phyloP scores from a whole-genome alignment of 2,329 filamentous ascomycete genomes.

The Colletotrichum tanaceti region DNA sequence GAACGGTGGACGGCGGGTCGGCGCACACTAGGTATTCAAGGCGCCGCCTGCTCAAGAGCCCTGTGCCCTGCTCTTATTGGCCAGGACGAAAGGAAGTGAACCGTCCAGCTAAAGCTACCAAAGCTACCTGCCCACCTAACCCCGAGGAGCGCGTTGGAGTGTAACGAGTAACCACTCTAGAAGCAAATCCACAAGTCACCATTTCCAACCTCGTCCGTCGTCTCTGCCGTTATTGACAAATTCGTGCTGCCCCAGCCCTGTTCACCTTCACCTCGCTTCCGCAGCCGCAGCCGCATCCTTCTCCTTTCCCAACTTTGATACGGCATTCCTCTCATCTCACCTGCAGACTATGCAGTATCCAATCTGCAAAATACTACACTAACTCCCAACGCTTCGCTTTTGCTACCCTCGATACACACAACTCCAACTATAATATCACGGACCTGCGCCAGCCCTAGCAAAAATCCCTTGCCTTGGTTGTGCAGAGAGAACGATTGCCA shows the following conservation, averaged over 20 bases:
- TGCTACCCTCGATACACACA: neutral
- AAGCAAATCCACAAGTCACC: neutral
- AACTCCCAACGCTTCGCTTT: neutral
- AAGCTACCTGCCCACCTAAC: too few species aligned
- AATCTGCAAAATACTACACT: neutral
- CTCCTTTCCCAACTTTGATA: neutral
- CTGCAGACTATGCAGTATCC: neutral
- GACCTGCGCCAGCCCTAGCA: neutral
- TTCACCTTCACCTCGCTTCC: neutral
- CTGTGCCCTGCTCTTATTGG: neutral
- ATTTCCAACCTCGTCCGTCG: neutral
- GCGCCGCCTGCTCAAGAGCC: neutral
- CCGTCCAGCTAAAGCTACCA: too few species aligned
- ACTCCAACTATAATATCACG: too few species aligned
- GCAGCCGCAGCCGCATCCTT: constrained; percentile 1
- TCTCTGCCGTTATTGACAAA: too few species aligned
- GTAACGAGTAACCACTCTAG: too few species aligned
- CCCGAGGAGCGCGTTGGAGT: too few species aligned
- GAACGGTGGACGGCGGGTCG: too few species aligned
- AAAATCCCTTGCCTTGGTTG: neutral
- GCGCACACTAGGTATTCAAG: neutral
- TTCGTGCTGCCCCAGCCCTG: neutral
- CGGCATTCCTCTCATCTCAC: neutral
- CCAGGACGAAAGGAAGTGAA: neutral
- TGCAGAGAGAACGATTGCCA: neutral